Evolutionary conservation across 495 filamentous ascomycete genomes (phyloP).

Genomic region (Durotheca rogersii): DNA sequence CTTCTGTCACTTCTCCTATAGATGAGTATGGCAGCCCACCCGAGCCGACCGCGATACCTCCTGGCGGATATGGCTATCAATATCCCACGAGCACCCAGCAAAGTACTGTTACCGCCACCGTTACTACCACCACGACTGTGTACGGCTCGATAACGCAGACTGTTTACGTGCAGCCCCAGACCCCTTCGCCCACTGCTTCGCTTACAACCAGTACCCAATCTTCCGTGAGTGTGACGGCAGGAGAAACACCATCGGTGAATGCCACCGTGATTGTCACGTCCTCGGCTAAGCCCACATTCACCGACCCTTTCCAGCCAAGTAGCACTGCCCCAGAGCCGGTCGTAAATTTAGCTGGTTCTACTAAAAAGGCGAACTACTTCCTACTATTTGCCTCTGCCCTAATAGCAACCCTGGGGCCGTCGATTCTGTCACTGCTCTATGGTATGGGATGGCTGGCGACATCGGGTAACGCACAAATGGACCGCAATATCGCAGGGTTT

Average conservation of each 20-base stretch:
- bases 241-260: constrained; percentile 8
- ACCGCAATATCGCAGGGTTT: background rate
- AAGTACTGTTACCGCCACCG: constrained; percentile 2
- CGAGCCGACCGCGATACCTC: constrained; percentile 11
- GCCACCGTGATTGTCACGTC: constrained; percentile 13
- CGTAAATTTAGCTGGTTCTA: background rate
- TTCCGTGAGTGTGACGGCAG: constrained; percentile 2
- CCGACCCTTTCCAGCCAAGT: background rate
- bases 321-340: too few relatives aligned
- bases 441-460: background rate
- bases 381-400: constrained; percentile 1
- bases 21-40: constrained; percentile 19
- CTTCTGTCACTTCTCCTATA: constrained; percentile 1
- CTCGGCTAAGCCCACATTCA: constrained; percentile 4
- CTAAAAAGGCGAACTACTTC: background rate
- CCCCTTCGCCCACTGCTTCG: background rate
- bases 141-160: constrained; percentile 11
- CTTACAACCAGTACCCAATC: constrained; percentile 6
- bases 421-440: background rate
- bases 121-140: background rate
- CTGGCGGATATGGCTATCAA: constrained; percentile 21
- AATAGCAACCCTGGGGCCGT: background rate
- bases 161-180: constrained; percentile 5
- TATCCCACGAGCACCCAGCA: constrained; percentile 10
- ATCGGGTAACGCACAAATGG: background rate